phyloP scores from a whole-genome alignment of 2,329 filamentous ascomycete species.

The Aspergillus novofumigatus region DNA sequence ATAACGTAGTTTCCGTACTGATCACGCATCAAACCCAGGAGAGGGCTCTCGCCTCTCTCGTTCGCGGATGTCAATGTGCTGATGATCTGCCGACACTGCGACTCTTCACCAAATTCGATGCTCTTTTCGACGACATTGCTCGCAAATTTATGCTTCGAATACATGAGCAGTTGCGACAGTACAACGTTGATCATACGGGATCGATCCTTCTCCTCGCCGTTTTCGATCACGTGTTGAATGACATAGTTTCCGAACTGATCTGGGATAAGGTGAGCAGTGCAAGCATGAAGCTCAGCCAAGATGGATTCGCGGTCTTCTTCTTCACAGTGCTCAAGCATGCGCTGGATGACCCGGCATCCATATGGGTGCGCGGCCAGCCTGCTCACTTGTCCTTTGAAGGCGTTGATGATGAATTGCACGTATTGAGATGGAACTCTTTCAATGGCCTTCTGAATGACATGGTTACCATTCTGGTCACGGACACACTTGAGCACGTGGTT shows the following conservation, averaged over 20 bases:
- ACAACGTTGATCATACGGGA: conserved; percentile 70
- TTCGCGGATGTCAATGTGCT: conserved; percentile 57
- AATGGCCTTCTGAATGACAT: conserved; percentile 93
- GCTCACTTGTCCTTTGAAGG: conserved; percentile 71
- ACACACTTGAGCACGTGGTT: conserved; percentile 71
- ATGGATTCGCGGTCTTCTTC: conserved; percentile 67
- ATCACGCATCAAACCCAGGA: conserved; percentile 79
- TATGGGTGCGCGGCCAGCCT: conserved; percentile 74
- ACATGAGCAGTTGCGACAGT: conserved; percentile 63
- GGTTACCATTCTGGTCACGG: conserved; percentile 87
- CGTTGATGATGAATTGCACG: conserved; percentile 79
- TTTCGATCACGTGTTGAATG: conserved; percentile 81
- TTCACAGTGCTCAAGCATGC: conserved; percentile 79
- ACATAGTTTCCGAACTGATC: conserved; percentile 97
- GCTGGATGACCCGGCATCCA: conserved; percentile 88
- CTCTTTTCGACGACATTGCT: conserved; percentile 97
- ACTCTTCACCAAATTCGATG: conserved; percentile 64
- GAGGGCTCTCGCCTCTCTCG: conserved; percentile 63
- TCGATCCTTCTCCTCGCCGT: conserved; percentile 69
- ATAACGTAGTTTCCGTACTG: conserved; percentile 95
- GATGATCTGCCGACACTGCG: conserved; percentile 68
- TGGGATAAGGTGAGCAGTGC: conserved; percentile 67
- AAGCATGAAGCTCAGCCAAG: conserved; percentile 72
- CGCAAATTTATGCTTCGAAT: conserved; percentile 93
- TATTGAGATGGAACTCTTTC: conserved; percentile 72